phyloP scores from a whole-genome alignment of 2,329 filamentous ascomycete species.

The Phialophora tarda region DNA sequence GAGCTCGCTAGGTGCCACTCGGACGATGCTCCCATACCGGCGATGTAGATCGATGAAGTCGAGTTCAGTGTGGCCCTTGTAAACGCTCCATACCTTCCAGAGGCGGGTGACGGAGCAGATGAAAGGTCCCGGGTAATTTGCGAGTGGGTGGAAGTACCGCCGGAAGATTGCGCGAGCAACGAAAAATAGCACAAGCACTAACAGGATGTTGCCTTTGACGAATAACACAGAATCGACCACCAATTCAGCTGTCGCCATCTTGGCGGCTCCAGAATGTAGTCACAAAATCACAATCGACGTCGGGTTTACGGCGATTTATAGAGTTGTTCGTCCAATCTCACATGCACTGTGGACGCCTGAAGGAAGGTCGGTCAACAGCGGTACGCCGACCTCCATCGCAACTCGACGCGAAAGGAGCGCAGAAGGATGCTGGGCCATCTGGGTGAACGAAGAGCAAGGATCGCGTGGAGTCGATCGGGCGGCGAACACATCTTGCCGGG shows the following conservation, averaged over 20 bases:
- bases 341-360: no score
- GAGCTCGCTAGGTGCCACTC: constrained; percentile 51
- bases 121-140: constrained; percentile 22
- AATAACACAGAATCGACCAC: neutral
- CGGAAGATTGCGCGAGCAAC: constrained; percentile 23
- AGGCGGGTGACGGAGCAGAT: constrained; percentile 14
- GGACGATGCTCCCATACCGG: constrained; percentile 41
- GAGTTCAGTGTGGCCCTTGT: constrained; percentile 48
- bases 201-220: constrained; percentile 1
- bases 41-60: constrained; percentile 47
- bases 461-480: no score
- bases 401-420: neutral
- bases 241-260: neutral
- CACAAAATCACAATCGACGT: neutral
- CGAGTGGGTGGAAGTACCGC: constrained; percentile 26
- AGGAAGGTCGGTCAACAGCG: neutral
- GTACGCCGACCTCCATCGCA: neutral
- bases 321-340: no score
- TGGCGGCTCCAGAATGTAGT: neutral
- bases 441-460: no score
- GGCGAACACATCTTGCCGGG: no score
- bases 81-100: constrained; percentile 45
- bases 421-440: neutral
- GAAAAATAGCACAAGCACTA: neutral
- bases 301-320: neutral